Percentiles rank a stretch among this genome's conserved stretches.
Conservation (phyloP, 1,139 yeast genomes). For the Taphrina deformans region DNA sequence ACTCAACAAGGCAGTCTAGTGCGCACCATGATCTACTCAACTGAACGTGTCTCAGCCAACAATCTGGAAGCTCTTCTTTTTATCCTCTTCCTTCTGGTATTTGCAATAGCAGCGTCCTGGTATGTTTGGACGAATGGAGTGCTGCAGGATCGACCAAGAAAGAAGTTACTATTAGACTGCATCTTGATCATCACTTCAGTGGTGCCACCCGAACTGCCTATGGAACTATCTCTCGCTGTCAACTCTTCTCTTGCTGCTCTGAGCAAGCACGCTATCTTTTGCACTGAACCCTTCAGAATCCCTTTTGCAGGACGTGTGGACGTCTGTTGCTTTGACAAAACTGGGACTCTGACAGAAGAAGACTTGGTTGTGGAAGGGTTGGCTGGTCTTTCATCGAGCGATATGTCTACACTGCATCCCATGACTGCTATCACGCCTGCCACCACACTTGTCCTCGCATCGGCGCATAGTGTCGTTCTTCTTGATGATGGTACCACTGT, state of each 20-base stretch:
- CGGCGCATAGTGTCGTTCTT: conserved; percentile 93
- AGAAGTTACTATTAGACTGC: conserved; percentile 91
- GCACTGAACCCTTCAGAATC: conserved; percentile 98
- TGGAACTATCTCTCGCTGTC: conserved; percentile 98
- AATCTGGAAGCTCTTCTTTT: conserved; percentile 91
- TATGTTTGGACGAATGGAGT: conserved; percentile 99
- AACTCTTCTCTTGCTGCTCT: conserved; percentile 85
- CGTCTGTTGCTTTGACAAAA: conserved; percentile 96
- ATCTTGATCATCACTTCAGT: conserved; percentile 93
- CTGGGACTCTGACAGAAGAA: conserved; percentile 97
- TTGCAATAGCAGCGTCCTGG: conserved; percentile 95
- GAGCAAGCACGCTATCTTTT: conserved; percentile 82
- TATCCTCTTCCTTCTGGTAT: conserved; percentile 80
- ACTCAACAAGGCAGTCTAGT: conserved; percentile 97
- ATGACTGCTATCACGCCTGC: conserved; percentile 64
- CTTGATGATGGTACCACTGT: conserved; percentile 92
- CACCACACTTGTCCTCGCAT: conserved; percentile 76
- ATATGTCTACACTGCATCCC: conserved; percentile 51
- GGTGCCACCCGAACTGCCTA: conserved; percentile 98
- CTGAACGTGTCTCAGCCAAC: conserved; percentile 95
- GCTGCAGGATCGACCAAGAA: conserved; percentile 89
- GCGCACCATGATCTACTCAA: conserved; percentile 94
- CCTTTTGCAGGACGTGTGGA: conserved; percentile 98
- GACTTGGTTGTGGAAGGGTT: conserved; percentile 94
- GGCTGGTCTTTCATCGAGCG: conserved; percentile 66